These are phyloP conservation scores for Trichoderma pleuroti DNA, from an alignment of 2,329 filamentous ascomycete species.

Conservation along the genomic window DNA sequence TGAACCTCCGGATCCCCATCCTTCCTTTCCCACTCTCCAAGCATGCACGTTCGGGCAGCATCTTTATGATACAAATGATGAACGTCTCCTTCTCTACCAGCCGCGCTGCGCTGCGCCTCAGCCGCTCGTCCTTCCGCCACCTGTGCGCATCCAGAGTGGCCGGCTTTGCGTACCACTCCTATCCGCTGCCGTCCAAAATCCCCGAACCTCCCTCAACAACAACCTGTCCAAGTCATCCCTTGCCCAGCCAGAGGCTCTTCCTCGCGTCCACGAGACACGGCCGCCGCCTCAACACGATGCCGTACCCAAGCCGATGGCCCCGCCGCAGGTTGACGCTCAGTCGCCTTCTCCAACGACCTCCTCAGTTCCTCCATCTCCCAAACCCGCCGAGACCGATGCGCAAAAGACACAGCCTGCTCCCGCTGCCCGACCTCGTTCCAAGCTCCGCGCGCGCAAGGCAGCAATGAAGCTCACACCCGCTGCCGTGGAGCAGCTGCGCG, in stretches of 20 bases:
- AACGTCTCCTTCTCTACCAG: conserved; percentile 41
- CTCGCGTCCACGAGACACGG: conserved; percentile 52
- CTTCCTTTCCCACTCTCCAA: conserved; percentile 2
- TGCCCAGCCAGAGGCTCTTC: conserved; percentile 42
- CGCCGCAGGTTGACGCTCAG: conserved; percentile 18
- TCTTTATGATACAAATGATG: conserved; percentile 38
- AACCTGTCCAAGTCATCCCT: conserved; percentile 47
- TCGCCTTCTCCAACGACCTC: conserved; percentile 21
- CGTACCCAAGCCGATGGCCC: conserved; percentile 20
- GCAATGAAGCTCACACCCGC: conserved; percentile 80
- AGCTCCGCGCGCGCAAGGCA: conserved; percentile 70
- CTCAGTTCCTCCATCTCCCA: conserved; percentile 22
- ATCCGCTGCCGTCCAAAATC: conserved; percentile 45
- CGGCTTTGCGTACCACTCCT: conserved; percentile 48
- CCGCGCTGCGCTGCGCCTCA: conserved; percentile 39
- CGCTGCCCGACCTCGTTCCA: conserved; percentile 37
- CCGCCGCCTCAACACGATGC: conserved; percentile 35
- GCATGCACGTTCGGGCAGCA: conserved; percentile 5
- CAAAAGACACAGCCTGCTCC: conserved; percentile 57
- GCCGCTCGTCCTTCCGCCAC: conserved; percentile 40
- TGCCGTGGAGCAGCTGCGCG: conserved; percentile 74
- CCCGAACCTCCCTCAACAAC: conserved; percentile 41
- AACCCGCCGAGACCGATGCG: conserved; percentile 58
- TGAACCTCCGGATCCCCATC: neutral
- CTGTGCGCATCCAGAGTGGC: conserved; percentile 37